A percentile compares a stretch with the other conserved stretches of the same genome.
Conservation (phyloP, 2,329 filamentous ascomycete genomes). For the Dendryphion nanum region DNA sequence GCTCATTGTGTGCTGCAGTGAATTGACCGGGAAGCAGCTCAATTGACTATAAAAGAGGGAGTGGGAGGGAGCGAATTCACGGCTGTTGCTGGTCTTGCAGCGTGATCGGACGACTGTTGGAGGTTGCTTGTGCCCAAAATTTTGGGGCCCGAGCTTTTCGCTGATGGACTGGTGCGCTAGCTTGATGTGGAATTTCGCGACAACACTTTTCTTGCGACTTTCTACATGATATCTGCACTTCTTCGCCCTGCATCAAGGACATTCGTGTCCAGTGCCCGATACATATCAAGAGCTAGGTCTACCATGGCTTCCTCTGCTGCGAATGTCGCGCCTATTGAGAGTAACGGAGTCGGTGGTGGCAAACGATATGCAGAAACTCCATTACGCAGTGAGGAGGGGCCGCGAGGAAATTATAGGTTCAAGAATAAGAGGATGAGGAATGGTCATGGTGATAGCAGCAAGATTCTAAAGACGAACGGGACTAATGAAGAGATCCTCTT, state of each 20-base stretch:
- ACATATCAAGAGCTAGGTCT: conserved; percentile 12
- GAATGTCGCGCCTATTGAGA: conserved; percentile 28
- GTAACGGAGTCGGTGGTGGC: conserved; percentile 31
- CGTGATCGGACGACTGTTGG: not conserved
- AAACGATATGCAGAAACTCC: conserved; percentile 35
- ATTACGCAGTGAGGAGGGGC: conserved; percentile 30
- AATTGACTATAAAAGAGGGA: conserved; percentile 21
- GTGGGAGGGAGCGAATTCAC: conserved; percentile 20
- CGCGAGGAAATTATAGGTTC: conserved; percentile 37
- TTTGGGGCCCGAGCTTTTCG: conserved; percentile 18
- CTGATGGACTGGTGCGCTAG: conserved; percentile 9
- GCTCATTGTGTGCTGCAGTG: conserved; percentile 37
- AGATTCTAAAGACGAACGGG: conserved; percentile 42
- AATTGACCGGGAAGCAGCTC: conserved; percentile 8
- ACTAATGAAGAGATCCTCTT: conserved; percentile 51
- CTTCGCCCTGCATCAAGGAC: conserved; percentile 21
- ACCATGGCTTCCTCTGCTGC: conserved; percentile 35
- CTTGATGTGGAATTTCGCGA: conserved; percentile 3
- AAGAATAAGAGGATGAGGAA: conserved; percentile 52
- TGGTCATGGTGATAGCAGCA: conserved; percentile 32
- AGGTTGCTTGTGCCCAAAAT: conserved; percentile 9
- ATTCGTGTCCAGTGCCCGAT: conserved; percentile 16
- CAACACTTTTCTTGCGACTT: conserved; percentile 14
- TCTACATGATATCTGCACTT: conserved; percentile 12
- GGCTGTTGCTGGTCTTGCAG: not conserved